Base-by-base conservation (phyloP, 257 asterid species). In the Solanum verrucosum region DNA sequence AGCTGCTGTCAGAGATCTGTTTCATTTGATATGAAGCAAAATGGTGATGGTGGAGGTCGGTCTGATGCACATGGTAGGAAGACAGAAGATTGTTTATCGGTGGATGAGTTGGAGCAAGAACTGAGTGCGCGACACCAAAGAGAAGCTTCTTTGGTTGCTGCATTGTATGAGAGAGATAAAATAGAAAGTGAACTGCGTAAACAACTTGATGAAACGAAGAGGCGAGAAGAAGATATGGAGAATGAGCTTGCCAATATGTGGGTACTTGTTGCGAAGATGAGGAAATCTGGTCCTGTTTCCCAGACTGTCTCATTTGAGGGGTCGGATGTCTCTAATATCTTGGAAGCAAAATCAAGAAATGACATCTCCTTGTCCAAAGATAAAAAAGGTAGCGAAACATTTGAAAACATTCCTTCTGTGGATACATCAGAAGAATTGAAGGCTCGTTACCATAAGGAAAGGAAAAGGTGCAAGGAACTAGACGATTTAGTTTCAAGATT, bases 141-240 rank as follows among this genome's bases (percentile, higher is more conserved):
- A 90, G 98, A 95, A 88, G 96, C 96, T 46, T 93, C 95, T 86
- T 89, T 95, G 91, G 98, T 95, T 87, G 93, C 93, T 86, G 98
- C 98, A 38, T 88, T 95, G 89, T 91, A 96, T 29, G 97, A 95
- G 89, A 92, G 98, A 89, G 98, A 95, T 83, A 90, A 92, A 68
- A 89, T 93, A 86, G 98, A 94, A 92, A 93, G 92, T 87, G 98
- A 93, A 87, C 88, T 95, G 83, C 91, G 97, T 46, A 95, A 91
- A 92, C 93, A 92, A 88, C 93, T 94, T 23, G 98, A 95, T 29
- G 95, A 92, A 87, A 92, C 96, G 56, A 93, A 93, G 95, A 89
- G 91, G 89, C 94, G 87, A 60, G 98, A 94, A 90, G 94, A 90
- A 52, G 92, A 90, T 81, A 81, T 93, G 85, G 98, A 95, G 88